phyloP scores from a whole-genome alignment of 2,329 filamentous ascomycete species.

The Dactylellina cionopaga region DNA sequence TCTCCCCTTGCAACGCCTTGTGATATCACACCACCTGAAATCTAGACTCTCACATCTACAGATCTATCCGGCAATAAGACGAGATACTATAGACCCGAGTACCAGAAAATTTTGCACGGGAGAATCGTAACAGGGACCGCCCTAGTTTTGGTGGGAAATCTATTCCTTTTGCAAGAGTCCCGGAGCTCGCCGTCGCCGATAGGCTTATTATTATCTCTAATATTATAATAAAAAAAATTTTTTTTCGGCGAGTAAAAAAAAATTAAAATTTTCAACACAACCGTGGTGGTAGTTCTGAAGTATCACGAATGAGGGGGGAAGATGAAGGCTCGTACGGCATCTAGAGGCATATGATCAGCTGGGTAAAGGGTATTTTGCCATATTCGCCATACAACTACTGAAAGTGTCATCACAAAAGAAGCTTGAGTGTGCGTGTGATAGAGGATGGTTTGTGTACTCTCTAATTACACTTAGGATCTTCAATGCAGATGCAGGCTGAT shows the following conservation, averaged over 20 bases:
- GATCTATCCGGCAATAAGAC: constrained; percentile 24
- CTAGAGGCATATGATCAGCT: not conserved
- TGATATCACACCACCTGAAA: constrained; percentile 41
- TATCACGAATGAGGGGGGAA: not conserved
- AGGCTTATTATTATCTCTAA: not conserved
- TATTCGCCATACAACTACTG: not conserved
- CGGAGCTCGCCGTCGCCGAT: constrained; percentile 47
- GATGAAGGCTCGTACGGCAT: not conserved
- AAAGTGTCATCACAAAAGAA: not conserved
- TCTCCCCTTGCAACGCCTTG: not conserved
- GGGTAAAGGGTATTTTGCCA: too few species aligned
- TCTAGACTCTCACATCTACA: constrained; percentile 39
- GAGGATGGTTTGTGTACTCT: too few species aligned
- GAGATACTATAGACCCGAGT: constrained; percentile 36
- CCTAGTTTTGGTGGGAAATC: constrained; percentile 16
- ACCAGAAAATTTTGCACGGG: constrained; percentile 44
- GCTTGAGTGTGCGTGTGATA: constrained; percentile 15
- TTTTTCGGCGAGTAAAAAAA: not conserved
- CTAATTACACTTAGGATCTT: constrained; percentile 7
- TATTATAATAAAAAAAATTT: constrained; percentile 20
- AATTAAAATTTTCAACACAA: too few species aligned
- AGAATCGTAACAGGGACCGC: constrained; percentile 12
- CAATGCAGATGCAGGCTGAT: constrained; percentile 26
- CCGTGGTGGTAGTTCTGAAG: too few species aligned
- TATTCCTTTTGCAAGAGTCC: not conserved